Conservation (phyloP, 768 basidiomycete species). For the Dioszegia hungarica region DNA sequence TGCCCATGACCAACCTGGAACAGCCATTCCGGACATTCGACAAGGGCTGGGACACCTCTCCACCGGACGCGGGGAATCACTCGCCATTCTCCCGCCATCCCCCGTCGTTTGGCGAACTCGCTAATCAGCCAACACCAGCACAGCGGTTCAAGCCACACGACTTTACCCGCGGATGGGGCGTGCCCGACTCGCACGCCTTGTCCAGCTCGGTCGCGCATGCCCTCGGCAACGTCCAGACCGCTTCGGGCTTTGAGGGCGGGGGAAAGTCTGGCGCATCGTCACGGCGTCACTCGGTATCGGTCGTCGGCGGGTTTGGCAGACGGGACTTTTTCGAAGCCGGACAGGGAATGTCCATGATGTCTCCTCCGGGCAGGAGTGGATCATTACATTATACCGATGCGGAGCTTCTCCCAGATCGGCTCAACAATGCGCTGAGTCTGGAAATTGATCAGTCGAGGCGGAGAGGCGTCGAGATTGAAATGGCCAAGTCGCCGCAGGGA, state of each 20-base stretch:
- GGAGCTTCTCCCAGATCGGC: slow-evolving; percentile 31
- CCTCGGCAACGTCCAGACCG: slow-evolving; percentile 15
- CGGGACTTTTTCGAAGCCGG: slow-evolving; percentile 42
- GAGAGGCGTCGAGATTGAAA: slow-evolving; percentile 19
- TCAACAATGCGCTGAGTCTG: slow-evolving; percentile 37
- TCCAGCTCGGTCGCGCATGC: slow-evolving; percentile 32
- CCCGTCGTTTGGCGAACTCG: slow-evolving; percentile 7
- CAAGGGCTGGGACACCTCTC: slow-evolving; percentile 22
- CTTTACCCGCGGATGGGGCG: slow-evolving; percentile 11
- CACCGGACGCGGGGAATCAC: slow-evolving; percentile 30
- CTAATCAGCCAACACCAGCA: background rate
- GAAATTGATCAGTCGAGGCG: slow-evolving; percentile 30
- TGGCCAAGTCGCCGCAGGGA: background rate
- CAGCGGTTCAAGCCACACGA: slow-evolving; percentile 2
- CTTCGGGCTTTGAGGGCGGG: slow-evolving; percentile 14
- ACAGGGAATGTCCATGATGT: slow-evolving; percentile 23
- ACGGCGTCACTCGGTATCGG: slow-evolving; percentile 43
- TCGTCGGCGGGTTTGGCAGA: slow-evolving; percentile 40
- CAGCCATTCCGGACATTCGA: slow-evolving; percentile 16
- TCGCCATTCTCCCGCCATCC: slow-evolving; percentile 37
- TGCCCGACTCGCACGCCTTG: slow-evolving; percentile 12
- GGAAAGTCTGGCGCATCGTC: slow-evolving; percentile 35
- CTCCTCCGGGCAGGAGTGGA: slow-evolving; percentile 10
- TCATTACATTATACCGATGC: slow-evolving; percentile 20
- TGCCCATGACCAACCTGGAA: slow-evolving; percentile 36